A percentile compares a stretch with the other conserved stretches of the same genome.
Conservation (phyloP, 306 rosid species). For the Medicago ruthenica region DNA sequence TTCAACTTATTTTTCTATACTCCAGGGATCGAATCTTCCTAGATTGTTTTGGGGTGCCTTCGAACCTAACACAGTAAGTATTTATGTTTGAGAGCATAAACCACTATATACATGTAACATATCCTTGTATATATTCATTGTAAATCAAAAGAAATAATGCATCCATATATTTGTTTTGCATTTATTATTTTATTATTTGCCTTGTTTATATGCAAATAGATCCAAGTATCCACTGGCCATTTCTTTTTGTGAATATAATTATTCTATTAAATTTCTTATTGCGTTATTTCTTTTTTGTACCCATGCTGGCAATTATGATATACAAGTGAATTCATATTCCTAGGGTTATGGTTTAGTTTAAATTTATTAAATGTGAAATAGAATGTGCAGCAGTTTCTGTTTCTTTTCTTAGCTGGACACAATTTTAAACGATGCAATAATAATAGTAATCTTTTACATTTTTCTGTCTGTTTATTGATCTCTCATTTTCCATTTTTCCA, state of each 20-base stretch:
- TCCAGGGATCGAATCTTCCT: constrained; percentile 88
- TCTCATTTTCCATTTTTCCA: constrained; percentile 26
- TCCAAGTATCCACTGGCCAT: neutral
- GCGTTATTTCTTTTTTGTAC: constrained; percentile 23
- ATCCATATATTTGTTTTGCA: constrained; percentile 15
- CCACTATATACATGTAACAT: constrained; percentile 8
- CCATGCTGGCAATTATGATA: neutral
- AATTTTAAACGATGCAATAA: constrained; percentile 15
- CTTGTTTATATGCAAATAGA: constrained; percentile 31
- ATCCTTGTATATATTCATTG: neutral
- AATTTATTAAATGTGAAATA: constrained; percentile 12
- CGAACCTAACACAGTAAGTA: constrained; percentile 70
- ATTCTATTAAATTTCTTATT: constrained; percentile 17
- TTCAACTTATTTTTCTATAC: constrained; percentile 42
- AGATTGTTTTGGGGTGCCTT: constrained; percentile 92
- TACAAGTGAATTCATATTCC: constrained; percentile 11
- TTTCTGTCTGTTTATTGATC: constrained; percentile 21
- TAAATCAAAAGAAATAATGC: constrained; percentile 9
- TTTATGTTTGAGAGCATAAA: constrained; percentile 12
- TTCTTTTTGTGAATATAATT: neutral
- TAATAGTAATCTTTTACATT: constrained; percentile 1
- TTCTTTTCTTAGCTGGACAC: neutral
- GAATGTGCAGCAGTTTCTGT: neutral
- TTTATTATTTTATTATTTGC: constrained; percentile 24
- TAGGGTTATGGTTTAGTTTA: constrained; percentile 27